Percentiles rank a stretch among this genome's conserved stretches.
These are phyloP conservation scores for Alternaria solani DNA, from an alignment of 2,329 filamentous ascomycete species.

Conservation along the genomic window DNA sequence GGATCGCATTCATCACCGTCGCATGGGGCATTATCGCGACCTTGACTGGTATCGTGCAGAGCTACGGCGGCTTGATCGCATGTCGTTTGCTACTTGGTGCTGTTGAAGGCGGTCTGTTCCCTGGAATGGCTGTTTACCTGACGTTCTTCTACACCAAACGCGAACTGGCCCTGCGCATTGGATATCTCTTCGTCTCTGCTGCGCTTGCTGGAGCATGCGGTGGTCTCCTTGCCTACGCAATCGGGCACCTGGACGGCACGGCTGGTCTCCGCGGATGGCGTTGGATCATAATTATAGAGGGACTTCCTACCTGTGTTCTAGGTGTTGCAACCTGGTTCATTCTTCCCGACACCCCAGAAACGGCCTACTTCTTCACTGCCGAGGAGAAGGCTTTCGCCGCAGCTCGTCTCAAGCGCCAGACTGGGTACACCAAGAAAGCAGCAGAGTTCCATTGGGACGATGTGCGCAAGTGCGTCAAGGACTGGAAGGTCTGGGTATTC, in stretches of 20 bases:
- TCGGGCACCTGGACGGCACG: constrained; percentile 75
- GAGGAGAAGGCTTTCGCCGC: constrained; percentile 68
- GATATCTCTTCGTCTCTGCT: constrained; percentile 75
- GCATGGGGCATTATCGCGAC: constrained; percentile 68
- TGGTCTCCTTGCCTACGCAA: constrained; percentile 76
- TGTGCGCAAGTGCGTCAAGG: constrained; percentile 70
- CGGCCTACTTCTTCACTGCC: constrained; percentile 66
- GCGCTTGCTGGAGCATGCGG: constrained; percentile 76
- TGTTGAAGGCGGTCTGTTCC: constrained; percentile 75
- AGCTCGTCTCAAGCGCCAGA: constrained; percentile 59
- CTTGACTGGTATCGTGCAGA: constrained; percentile 72
- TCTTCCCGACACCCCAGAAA: constrained; percentile 72
- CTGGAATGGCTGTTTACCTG: constrained; percentile 72
- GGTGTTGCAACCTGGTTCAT: constrained; percentile 65
- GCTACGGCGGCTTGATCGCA: constrained; percentile 71
- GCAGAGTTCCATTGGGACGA: constrained; percentile 68
- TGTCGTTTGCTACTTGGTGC: constrained; percentile 73
- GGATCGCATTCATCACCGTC: constrained; percentile 68
- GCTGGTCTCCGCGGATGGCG: constrained; percentile 73
- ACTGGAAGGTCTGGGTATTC: constrained; percentile 80
- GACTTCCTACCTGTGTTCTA: constrained; percentile 63
- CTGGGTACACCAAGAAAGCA: constrained; percentile 57
- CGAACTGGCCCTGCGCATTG: constrained; percentile 75
- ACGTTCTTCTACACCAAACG: constrained; percentile 79
- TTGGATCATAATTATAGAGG: constrained; percentile 73